Conservation (phyloP, 2,329 filamentous ascomycete genomes). For the Zymoseptoria brevis region DNA sequence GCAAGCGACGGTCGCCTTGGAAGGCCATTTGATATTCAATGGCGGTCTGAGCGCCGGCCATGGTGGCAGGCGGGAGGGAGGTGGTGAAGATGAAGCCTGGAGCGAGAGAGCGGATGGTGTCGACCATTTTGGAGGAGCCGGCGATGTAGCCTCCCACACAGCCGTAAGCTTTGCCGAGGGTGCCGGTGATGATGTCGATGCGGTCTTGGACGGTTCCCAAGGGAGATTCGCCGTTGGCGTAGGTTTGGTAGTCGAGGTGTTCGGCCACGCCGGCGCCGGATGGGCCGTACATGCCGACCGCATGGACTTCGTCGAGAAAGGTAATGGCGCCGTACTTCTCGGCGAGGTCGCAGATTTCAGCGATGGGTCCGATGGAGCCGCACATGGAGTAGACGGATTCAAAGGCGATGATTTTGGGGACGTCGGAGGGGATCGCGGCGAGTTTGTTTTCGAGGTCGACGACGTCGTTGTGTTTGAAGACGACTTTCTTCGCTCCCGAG, state of each 20-base stretch:
- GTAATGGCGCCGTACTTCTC: conserved; percentile 97
- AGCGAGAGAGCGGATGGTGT: conserved; percentile 87
- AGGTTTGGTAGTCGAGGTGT: conserved; percentile 88
- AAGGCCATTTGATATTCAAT: conserved; percentile 90
- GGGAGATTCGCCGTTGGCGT: conserved; percentile 65
- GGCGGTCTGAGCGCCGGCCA: conserved; percentile 85
- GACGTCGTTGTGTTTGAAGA: conserved; percentile 98
- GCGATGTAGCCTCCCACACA: conserved; percentile 98
- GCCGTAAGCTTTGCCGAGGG: conserved; percentile 93
- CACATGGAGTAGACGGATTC: conserved; percentile 99
- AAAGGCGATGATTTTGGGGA: conserved; percentile 97
- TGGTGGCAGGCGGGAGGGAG: conserved; percentile 87
- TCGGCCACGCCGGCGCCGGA: conserved; percentile 93
- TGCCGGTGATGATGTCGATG: conserved; percentile 95
- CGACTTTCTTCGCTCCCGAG: conserved; percentile 91
- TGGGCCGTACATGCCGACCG: conserved; percentile 97
- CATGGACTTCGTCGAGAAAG: conserved; percentile 97
- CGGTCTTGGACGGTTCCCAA: conserved; percentile 87
- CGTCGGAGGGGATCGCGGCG: conserved; percentile 71
- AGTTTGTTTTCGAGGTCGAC: conserved; percentile 86
- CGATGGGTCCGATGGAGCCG: conserved; percentile 90
- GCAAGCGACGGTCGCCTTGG: conserved; percentile 77
- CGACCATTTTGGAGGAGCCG: conserved; percentile 75
- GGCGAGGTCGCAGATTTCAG: conserved; percentile 88
- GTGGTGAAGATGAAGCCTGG: conserved; percentile 99